Percentiles rank a stretch among this genome's conserved stretches.
These are phyloP conservation scores for Mycena metata DNA, from an alignment of 768 basidiomycete species.

Conservation along the genomic window DNA sequence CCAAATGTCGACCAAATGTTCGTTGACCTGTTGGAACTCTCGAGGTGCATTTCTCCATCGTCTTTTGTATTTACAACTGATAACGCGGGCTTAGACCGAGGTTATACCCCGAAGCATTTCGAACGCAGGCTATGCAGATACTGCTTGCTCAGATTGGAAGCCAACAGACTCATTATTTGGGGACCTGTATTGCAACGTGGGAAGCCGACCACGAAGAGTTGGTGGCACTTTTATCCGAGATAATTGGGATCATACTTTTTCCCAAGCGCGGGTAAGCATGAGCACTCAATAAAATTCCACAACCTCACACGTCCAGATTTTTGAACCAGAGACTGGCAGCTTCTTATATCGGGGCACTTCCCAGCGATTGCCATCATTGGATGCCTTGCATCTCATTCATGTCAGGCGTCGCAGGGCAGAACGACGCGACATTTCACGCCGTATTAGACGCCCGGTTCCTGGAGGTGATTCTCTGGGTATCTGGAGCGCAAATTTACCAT, in stretches of 20 bases:
- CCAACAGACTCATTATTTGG: not conserved
- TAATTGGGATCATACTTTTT: slow-evolving; percentile 10
- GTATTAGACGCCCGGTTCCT: slow-evolving; percentile 2
- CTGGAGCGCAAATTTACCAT: not conserved
- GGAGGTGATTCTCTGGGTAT: not conserved
- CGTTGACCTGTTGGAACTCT: not conserved
- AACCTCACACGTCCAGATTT: not conserved
- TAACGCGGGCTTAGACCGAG: not conserved
- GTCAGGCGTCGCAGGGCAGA: not conserved
- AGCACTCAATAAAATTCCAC: not conserved
- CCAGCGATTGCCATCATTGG: not conserved
- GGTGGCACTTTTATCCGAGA: slow-evolving; percentile 4
- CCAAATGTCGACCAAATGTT: not conserved
- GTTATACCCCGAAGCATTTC: slow-evolving; percentile 3
- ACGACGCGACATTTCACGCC: not conserved
- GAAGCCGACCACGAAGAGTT: not conserved
- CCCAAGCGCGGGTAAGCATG: slow-evolving; percentile 10
- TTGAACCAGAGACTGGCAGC: not conserved
- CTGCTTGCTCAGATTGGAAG: slow-evolving; percentile 1
- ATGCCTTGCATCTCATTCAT: slow-evolving; percentile 11
- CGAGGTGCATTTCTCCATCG: not conserved
- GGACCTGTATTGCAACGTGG: not conserved
- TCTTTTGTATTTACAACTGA: not conserved
- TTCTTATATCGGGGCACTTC: not conserved
- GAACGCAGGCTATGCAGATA: slow-evolving; percentile 13